Conservation (phyloP, 2,329 filamentous ascomycete genomes). For the Ophiostoma ips region DNA sequence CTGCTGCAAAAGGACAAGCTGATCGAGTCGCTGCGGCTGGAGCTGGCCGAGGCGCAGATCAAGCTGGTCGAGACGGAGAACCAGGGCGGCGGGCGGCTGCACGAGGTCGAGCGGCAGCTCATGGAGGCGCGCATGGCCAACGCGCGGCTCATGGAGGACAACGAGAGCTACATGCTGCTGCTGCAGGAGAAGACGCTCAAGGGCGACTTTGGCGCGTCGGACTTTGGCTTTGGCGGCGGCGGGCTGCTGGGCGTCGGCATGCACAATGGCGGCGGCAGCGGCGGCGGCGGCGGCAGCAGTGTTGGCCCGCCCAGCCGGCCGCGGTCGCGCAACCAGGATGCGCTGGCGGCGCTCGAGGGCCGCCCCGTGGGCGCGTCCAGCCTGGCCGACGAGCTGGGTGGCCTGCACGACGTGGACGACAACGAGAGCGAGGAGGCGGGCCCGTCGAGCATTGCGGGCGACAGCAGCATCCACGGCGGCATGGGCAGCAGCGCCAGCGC, state of each 20-base stretch:
- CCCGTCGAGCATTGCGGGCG: background rate
- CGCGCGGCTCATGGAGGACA: constrained; percentile 92
- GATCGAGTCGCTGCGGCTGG: constrained; percentile 81
- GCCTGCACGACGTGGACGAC: constrained; percentile 54
- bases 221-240: constrained; percentile 55
- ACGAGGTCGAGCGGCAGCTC: constrained; percentile 79
- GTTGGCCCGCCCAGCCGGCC: constrained; percentile 9
- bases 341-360: constrained; percentile 50
- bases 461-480: background rate
- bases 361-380: constrained; percentile 28
- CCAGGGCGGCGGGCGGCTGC: constrained; percentile 71
- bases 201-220: constrained; percentile 74
- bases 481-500: background rate
- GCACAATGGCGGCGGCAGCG: background rate
- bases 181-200: constrained; percentile 91
- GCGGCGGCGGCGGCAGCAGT: background rate
- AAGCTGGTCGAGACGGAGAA: constrained; percentile 92
- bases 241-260: constrained; percentile 7
- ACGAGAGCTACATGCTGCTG: constrained; percentile 92
- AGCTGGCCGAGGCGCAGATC: constrained; percentile 89
- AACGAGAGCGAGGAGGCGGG: constrained; percentile 6
- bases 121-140: constrained; percentile 93
- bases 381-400: constrained; percentile 86
- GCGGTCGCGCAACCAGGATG: constrained; percentile 44
- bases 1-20: constrained; percentile 92